These are phyloP conservation scores for Leccinum variicolor DNA, from an alignment of 768 basidiomycete species.

Conservation along the genomic window DNA sequence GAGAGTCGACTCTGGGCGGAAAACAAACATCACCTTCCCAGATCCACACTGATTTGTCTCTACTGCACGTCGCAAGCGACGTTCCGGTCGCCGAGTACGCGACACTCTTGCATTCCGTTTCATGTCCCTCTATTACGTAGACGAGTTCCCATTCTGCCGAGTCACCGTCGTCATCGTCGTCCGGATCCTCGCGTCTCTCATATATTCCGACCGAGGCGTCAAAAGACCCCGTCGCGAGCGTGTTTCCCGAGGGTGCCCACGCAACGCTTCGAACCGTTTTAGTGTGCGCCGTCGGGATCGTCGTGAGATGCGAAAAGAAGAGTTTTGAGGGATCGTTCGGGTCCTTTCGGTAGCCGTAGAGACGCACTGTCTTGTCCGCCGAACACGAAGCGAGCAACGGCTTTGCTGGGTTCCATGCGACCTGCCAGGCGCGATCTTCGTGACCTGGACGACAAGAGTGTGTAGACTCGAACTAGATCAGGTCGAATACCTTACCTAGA, in stretches of 20 bases:
- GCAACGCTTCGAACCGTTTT: constrained; percentile 85
- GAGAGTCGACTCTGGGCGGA: neutral
- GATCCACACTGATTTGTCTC: constrained; percentile 98
- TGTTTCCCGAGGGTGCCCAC: constrained; percentile 86
- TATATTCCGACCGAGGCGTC: constrained; percentile 91
- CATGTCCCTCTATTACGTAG: constrained; percentile 87
- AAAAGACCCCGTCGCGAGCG: constrained; percentile 90
- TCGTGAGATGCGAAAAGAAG: constrained; percentile 48
- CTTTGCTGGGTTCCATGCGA: constrained; percentile 84
- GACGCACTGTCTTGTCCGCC: constrained; percentile 85
- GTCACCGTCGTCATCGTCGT: constrained; percentile 31
- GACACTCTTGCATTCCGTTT: constrained; percentile 93
- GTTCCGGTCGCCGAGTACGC: constrained; percentile 74
- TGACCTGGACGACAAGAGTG: constrained; percentile 47
- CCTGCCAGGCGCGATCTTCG: constrained; percentile 81
- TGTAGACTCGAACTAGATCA: neutral
- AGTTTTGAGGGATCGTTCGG: constrained; percentile 24
- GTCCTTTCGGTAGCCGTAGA: constrained; percentile 62
- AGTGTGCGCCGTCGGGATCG: constrained; percentile 80
- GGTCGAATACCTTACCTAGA: constrained; percentile 16
- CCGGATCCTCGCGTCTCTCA: constrained; percentile 59
- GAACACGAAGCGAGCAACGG: constrained; percentile 91
- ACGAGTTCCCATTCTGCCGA: constrained; percentile 83
- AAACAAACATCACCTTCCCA: constrained; percentile 76
- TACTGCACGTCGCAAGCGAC: constrained; percentile 88